A percentile compares a stretch with the other conserved stretches of the same genome.
phyloP scores from a whole-genome alignment of 345 rosid genomes.

The Citrus australasica region DNA sequence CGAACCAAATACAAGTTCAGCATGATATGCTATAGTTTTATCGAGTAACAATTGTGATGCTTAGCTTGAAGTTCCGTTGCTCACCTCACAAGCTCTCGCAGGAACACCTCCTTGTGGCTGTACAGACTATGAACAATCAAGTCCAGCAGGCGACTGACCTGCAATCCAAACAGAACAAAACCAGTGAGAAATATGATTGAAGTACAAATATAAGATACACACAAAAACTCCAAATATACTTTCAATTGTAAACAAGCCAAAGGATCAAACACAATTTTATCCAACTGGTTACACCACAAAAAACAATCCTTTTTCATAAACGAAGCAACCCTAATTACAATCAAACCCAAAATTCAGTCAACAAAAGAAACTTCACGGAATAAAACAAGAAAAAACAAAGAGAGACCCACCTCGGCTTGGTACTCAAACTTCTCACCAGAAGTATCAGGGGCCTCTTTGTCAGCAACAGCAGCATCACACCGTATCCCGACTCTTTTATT shows the following conservation, averaged over 20 bases:
- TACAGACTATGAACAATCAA: slow-evolving; percentile 80
- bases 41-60: not conserved
- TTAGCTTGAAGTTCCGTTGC: slow-evolving; percentile 1
- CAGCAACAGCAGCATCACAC: slow-evolving; percentile 82
- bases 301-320: not conserved
- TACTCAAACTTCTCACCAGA: slow-evolving; percentile 93
- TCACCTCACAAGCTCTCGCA: slow-evolving; percentile 95
- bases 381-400: not conserved
- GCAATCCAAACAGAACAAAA: slow-evolving; percentile 17
- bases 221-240: not conserved
- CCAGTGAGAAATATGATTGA: not conserved
- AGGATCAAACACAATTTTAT: not conserved
- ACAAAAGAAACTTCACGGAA: not conserved
- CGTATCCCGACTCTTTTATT: slow-evolving; percentile 45
- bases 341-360: not conserved
- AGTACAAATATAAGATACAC: not conserved
- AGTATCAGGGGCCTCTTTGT: slow-evolving; percentile 70
- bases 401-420: slow-evolving; percentile 87
- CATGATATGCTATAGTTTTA: not conserved
- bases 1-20: not conserved
- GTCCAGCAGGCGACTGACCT: slow-evolving; percentile 87
- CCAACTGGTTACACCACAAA: not conserved
- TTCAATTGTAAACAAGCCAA: not conserved
- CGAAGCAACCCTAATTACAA: not conserved
- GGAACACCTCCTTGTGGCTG: slow-evolving; percentile 83